These are phyloP conservation scores for Neurospora sp. DNA, from an alignment of 495 filamentous ascomycete species.

Conservation along the genomic window DNA sequence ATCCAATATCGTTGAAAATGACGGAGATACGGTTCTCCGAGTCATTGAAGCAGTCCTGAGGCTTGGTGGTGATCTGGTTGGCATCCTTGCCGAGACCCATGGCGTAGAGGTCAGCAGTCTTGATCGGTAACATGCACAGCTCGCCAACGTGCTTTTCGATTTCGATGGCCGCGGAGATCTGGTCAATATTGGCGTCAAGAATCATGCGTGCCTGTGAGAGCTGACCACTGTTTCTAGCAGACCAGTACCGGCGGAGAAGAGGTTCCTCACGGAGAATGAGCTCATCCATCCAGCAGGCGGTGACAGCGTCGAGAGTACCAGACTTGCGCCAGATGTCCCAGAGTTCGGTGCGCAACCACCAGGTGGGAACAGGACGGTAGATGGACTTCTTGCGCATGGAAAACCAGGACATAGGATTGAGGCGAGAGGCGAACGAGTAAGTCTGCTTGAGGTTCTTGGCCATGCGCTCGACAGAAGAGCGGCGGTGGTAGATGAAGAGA, in stretches of 20 bases:
- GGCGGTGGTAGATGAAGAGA: slow-evolving; percentile 14
- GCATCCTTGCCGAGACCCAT: slow-evolving; percentile 56
- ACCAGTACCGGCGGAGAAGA: slow-evolving; percentile 49
- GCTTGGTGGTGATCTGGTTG: slow-evolving; percentile 33
- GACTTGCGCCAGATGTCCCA: slow-evolving; percentile 58
- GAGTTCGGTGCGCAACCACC: slow-evolving; percentile 47
- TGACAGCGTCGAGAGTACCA: slow-evolving; percentile 49
- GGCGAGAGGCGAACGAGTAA: not conserved
- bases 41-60: slow-evolving; percentile 33
- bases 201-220: slow-evolving; percentile 45
- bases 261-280: slow-evolving; percentile 45
- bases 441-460: slow-evolving; percentile 1
- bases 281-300: slow-evolving; percentile 55
- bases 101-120: slow-evolving; percentile 51
- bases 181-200: slow-evolving; percentile 45
- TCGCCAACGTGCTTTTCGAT: slow-evolving; percentile 48
- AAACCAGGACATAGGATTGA: slow-evolving; percentile 10
- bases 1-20: slow-evolving; percentile 53
- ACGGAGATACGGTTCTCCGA: slow-evolving; percentile 49
- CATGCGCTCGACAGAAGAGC: slow-evolving; percentile 3
- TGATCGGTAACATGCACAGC: slow-evolving; percentile 50
- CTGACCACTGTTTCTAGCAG: slow-evolving; percentile 43
- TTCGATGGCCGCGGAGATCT: slow-evolving; percentile 52
- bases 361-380: slow-evolving; percentile 35
- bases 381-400: slow-evolving; percentile 8